Base-by-base conservation (phyloP, 148 eudicot genomes). In the Nepenthes gracilis region DNA sequence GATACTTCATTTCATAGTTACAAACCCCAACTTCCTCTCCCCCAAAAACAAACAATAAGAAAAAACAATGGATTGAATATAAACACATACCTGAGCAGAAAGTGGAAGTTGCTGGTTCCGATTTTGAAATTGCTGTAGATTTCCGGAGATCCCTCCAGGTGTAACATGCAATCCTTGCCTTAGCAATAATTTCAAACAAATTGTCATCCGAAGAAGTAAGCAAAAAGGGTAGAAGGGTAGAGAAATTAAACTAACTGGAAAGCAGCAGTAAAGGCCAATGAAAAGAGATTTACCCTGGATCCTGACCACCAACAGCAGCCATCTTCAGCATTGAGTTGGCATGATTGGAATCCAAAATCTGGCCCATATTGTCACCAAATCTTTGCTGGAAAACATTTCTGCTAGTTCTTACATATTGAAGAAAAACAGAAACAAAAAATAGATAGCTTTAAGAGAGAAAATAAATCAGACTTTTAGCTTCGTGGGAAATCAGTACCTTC, bases 281-380 rank as follows among this genome's bases (percentile, higher is more conserved):
- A 38, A 32, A 55, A 2, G 33, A 83, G 13, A 64, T 64, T 37
- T 66, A 86, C 94, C 86, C 94, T 62, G 83, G 75, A 67, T 82
- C 74, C 69, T 83, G 93, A 53, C 88, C 86, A 62, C 78, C 81
- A 55, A 77, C 74, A 38, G 76, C 72, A 52, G 78, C 80, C n/a
- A 86, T 78, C 73, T 83, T 86, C 70, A 86, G 60, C 52, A 83
- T 77, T 36, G 88, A 72, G 23, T 23, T 23, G 40, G 82, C 79
- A 54, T 83, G 93, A 70, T 73, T 86, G 50, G 85, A 77, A 71
- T 86, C 88, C 65, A 83, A 33, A 59, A 78, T 75, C 65, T 71
- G 93, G 43, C 80, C 75, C 33, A 77, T 76, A 57, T 83, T 86
- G 43, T 86, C 88, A 48, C 85, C 84, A 81, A 72, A 83, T 60